These are phyloP conservation scores for Crithidia brevicula DNA, from an alignment of 208 protist species.

Conservation along the genomic window DNA sequence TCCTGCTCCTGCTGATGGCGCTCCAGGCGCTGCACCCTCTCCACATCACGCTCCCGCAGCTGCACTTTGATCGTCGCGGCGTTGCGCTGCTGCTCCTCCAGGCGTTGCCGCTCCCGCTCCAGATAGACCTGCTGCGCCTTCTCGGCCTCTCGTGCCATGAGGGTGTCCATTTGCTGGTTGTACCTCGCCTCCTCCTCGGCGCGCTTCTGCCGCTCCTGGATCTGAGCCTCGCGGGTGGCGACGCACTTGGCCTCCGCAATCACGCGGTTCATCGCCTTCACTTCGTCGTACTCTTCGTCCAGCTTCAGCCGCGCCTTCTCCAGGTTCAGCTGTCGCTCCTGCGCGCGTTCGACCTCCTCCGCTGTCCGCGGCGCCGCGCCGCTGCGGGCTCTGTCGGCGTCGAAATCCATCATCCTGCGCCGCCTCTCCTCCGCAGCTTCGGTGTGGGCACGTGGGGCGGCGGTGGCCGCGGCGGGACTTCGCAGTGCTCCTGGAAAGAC, in stretches of 20 bases:
- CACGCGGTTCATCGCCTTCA: slow-evolving; percentile 93
- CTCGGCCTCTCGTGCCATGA: slow-evolving; percentile 88
- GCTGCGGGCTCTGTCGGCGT: slow-evolving; percentile 65
- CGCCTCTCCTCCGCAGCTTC: slow-evolving; percentile 69
- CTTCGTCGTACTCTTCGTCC: slow-evolving; percentile 92
- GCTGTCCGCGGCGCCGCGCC: slow-evolving; percentile 55
- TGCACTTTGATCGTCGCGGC: slow-evolving; percentile 88
- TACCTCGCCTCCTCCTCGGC: slow-evolving; percentile 68
- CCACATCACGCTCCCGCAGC: slow-evolving; percentile 88
- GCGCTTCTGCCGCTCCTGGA: slow-evolving; percentile 74
- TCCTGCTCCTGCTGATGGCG: slow-evolving; percentile 93
- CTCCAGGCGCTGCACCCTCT: slow-evolving; percentile 89
- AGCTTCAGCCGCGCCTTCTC: slow-evolving; percentile 77
- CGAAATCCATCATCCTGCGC: slow-evolving; percentile 78
- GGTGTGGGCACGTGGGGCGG: slow-evolving; percentile 21
- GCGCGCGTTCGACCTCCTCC: slow-evolving; percentile 84
- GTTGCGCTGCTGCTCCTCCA: slow-evolving; percentile 85
- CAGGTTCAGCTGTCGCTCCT: slow-evolving; percentile 70
- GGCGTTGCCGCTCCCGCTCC: slow-evolving; percentile 84
- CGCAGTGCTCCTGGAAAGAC: slow-evolving; percentile 23
- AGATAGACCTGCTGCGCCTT: slow-evolving; percentile 90
- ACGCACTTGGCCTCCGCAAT: slow-evolving; percentile 92
- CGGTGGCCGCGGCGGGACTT: slow-evolving; percentile 9
- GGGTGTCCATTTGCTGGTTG: slow-evolving; percentile 73
- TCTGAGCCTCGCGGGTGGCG: slow-evolving; percentile 90